Percentiles rank a stretch among this genome's conserved stretches.
Evolutionary conservation across 192 early-diverging fungal species (phyloP).

Genomic region (Gaertneriomyces semiglobifer): DNA sequence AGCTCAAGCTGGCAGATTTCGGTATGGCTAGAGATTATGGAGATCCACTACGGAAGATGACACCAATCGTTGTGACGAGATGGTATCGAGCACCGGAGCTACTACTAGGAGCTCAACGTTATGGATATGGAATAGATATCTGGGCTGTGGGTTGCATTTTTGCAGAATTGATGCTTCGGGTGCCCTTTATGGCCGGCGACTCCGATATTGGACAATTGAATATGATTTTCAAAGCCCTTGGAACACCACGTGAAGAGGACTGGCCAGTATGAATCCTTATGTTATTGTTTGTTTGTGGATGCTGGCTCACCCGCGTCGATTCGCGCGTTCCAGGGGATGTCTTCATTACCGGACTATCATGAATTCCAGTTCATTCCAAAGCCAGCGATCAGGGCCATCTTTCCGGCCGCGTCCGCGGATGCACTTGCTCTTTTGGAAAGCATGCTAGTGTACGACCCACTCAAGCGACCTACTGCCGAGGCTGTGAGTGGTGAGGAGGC

Average conservation of each 20-base stretch:
- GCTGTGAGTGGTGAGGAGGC: conserved; percentile 49
- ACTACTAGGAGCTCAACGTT: conserved; percentile 82
- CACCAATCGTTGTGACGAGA: conserved; percentile 89
- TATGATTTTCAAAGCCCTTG: conserved; percentile 76
- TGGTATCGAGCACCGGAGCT: conserved; percentile 98
- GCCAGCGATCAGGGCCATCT: conserved; percentile 66
- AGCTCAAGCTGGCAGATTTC: conserved; percentile 97
- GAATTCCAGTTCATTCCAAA: conserved; percentile 71
- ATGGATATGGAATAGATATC: conserved; percentile 87
- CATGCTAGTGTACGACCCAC: conserved; percentile 85
- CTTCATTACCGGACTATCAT: conserved; percentile 65
- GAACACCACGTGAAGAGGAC: conserved; percentile 74
- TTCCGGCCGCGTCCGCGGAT: conserved; percentile 81
- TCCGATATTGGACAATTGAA: conserved; percentile 88
- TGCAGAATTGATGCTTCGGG: conserved; percentile 91
- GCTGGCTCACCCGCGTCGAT: background rate
- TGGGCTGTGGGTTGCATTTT: conserved; percentile 98
- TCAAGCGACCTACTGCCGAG: conserved; percentile 70
- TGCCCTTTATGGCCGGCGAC: conserved; percentile 82
- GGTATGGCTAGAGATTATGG: conserved; percentile 96
- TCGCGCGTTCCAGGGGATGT: conserved; percentile 51
- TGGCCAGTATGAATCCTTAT: conserved; percentile 69
- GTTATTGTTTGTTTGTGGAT: background rate
- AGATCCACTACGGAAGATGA: conserved; percentile 75
- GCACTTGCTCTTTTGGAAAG: conserved; percentile 80